A percentile compares a stretch with the other conserved stretches of the same genome.
These are phyloP conservation scores for Clohesyomyces aquaticus DNA, from an alignment of 495 filamentous ascomycete genomes.

Conservation along the genomic window DNA sequence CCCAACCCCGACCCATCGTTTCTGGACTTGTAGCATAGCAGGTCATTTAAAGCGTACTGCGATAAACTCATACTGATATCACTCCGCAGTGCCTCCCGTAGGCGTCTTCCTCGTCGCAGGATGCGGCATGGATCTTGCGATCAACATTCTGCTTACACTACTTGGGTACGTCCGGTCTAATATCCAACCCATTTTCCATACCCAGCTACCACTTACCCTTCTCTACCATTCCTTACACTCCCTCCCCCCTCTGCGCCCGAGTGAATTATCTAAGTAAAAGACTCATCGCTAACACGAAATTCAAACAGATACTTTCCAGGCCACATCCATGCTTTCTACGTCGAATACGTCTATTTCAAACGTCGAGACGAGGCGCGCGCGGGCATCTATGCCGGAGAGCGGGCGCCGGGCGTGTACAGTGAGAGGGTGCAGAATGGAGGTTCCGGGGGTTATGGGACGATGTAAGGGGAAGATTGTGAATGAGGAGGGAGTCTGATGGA, in stretches of 20 bases:
- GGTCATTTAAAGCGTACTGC: constrained; percentile 22
- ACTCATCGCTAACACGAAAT: too few relatives aligned
- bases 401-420: constrained; percentile 78
- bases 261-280: background rate
- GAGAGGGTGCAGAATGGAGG: constrained; percentile 77
- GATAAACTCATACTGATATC: constrained; percentile 13
- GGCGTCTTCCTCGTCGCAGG: constrained; percentile 67
- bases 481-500: too few relatives aligned
- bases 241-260: constrained; percentile 9
- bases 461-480: too few relatives aligned
- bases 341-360: constrained; percentile 85
- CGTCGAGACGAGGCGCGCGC: constrained; percentile 61
- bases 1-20: too few relatives aligned
- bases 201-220: background rate
- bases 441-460: background rate
- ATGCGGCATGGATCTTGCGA: constrained; percentile 65
- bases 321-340: constrained; percentile 88
- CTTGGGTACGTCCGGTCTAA: constrained; percentile 56
- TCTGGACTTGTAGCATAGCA: constrained; percentile 6
- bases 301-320: constrained; percentile 69
- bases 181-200: background rate
- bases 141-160: constrained; percentile 66
- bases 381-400: constrained; percentile 53
- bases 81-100: constrained; percentile 61
- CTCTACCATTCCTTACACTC: background rate